Conservation (phyloP, 2,329 filamentous ascomycete genomes). For the Sporothrix dimorphospora region DNA sequence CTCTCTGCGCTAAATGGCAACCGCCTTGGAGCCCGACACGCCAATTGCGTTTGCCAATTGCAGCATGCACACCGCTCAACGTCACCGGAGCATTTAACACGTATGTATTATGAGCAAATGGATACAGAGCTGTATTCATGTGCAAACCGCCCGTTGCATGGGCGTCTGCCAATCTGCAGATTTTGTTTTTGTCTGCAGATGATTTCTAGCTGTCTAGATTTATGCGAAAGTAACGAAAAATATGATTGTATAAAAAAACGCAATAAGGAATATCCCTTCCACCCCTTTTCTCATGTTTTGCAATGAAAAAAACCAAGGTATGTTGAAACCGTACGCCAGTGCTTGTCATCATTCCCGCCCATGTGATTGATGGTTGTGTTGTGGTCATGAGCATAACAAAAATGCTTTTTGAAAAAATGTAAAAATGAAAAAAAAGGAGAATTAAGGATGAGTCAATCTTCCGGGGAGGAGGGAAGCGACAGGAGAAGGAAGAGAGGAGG, state of each 20-base stretch:
- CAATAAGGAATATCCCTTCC: constrained; percentile 12
- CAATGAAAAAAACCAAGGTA: constrained; percentile 32
- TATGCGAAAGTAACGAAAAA: not conserved
- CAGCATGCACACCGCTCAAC: not conserved
- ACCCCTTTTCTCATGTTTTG: constrained; percentile 14
- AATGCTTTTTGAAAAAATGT: constrained; percentile 28
- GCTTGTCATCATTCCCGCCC: constrained; percentile 31
- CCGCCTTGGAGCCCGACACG: not conserved
- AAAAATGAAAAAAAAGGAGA: not conserved
- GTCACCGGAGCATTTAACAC: not conserved
- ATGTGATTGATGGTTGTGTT: not conserved
- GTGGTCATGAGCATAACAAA: constrained; percentile 32
- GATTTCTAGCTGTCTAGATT: constrained; percentile 7
- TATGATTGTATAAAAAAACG: not conserved
- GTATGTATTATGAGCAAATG: too few relatives aligned
- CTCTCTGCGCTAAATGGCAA: constrained; percentile 4
- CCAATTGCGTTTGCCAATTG: not conserved
- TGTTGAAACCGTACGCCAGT: constrained; percentile 38
- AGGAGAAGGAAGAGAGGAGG: not conserved
- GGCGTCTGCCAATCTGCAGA: constrained; percentile 3
- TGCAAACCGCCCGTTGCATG: not conserved
- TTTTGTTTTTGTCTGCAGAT: constrained; percentile 16
- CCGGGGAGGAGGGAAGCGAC: constrained; percentile 20
- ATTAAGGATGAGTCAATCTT: not conserved
- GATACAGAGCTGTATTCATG: not conserved